Evolutionary conservation across 768 basidiomycete species (phyloP), one percentile per base, ranked within the genome.

Genomic region (Leccinum obscurum): DNA sequence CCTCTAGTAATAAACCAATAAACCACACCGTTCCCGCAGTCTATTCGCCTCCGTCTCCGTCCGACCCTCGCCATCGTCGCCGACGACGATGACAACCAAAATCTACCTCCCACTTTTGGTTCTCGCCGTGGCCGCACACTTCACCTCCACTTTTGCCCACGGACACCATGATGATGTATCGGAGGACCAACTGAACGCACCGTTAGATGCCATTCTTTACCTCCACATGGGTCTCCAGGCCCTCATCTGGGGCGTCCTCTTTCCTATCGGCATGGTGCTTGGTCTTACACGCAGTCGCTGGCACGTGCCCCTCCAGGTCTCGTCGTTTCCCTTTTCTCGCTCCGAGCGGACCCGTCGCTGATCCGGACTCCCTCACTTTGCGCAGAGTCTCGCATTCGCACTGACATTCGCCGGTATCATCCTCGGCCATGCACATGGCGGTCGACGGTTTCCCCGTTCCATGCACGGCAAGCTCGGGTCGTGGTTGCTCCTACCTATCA

Each of bases 401-500:
- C 75, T 96, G 52, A 90, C 90, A 4, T 74, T 83, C 13, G 86
- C 80, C 0, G 93, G 93, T 7, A 90, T 89, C 68, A 75, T 90
- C 52, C 83, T 97, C 4, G 95, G 95, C 0, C 95, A 96, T 66
- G 77, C 86, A n/a, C 95, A 98, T 70, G 79, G 81, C 35, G 95
- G 95, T 0, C 81, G 95, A 26, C 74, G 81, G 59, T 98, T 96
- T 68, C 83, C 85, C 2, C 77, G 80, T 30, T 89, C 90, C 5
- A 84, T 84, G 0, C 95, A 97, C 70, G 90, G 87, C 5, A 83
- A 81, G 39, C 76, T 94, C 52, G 77, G 89, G 20, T 73, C 72
- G 24, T 75, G 73, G 71, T 61, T 81, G 51, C 76, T 90, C 64
- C 53, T 85, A 39, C 86, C 91, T 15, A 84, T 95, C 41, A 65